Conservation (phyloP, 306 rosid species). For the Adenanthera pavonina region DNA sequence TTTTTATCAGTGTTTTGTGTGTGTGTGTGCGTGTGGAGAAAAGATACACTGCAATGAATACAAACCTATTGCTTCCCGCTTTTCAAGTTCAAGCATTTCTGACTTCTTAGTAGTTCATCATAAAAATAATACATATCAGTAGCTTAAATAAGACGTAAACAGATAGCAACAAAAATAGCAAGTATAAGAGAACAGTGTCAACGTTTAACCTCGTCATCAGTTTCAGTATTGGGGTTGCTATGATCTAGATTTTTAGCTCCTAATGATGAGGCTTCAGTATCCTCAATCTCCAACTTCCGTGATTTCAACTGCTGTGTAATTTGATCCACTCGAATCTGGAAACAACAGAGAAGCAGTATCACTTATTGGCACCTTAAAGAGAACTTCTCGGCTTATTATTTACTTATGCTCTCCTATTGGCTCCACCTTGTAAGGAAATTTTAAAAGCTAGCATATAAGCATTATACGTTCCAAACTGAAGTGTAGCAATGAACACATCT, state of each 20-base stretch:
- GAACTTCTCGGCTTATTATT: constrained; percentile 52
- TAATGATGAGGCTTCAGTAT: constrained; percentile 41
- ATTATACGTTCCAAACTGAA: constrained; percentile 35
- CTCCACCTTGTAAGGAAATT: constrained; percentile 45
- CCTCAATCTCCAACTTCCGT: constrained; percentile 52
- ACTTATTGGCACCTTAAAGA: constrained; percentile 61
- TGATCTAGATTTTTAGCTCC: constrained; percentile 47
- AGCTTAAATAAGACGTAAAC: constrained; percentile 33
- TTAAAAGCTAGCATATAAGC: constrained; percentile 42
- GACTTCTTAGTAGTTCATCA: constrained; percentile 40
- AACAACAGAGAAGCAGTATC: constrained; percentile 62
- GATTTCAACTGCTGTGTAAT: constrained; percentile 67
- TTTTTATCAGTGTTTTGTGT: neutral
- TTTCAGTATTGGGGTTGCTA: constrained; percentile 43
- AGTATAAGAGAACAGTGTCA: constrained; percentile 32
- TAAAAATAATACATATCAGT: constrained; percentile 41
- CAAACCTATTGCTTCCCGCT: constrained; percentile 81
- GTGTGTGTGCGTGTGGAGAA: neutral
- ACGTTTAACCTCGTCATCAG: constrained; percentile 57
- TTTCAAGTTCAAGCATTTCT: constrained; percentile 82
- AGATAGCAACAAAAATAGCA: constrained; percentile 1
- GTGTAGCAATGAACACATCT: constrained; percentile 9
- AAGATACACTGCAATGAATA: constrained; percentile 41
- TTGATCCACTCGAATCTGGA: constrained; percentile 92
- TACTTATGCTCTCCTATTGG: constrained; percentile 47